Evolutionary conservation across 306 rosid genomes (phyloP).

Genomic region (Trifolium repens): DNA sequence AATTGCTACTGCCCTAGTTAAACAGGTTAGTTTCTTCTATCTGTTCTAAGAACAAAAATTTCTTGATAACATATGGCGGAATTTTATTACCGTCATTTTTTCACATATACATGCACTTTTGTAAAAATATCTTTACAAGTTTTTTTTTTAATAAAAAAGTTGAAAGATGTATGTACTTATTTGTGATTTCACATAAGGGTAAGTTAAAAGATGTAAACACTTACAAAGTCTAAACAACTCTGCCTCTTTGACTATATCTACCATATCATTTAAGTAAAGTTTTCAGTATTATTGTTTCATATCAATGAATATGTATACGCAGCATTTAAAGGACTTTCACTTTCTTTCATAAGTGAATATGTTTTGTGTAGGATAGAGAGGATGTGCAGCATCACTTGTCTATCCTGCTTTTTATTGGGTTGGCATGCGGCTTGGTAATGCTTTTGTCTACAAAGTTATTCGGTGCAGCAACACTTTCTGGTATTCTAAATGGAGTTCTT

Average conservation of each 20-base stretch:
- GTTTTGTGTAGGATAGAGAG: constrained; percentile 67
- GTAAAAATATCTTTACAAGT: not conserved
- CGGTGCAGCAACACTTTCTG: constrained; percentile 72
- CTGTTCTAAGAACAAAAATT: not conserved
- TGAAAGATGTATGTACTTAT: not conserved
- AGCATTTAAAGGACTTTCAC: not conserved
- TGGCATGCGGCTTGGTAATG: constrained; percentile 77
- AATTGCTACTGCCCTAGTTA: constrained; percentile 88
- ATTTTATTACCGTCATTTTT: not conserved
- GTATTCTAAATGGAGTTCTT: constrained; percentile 51
- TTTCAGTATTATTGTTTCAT: not conserved
- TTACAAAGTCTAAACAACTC: too few species aligned
- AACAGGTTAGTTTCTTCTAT: constrained; percentile 53
- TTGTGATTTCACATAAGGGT: constrained; percentile 19
- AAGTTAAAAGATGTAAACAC: not conserved
- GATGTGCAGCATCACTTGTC: constrained; percentile 71
- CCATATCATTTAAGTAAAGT: not conserved
- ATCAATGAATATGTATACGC: not conserved
- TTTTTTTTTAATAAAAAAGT: not conserved
- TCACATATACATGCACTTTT: not conserved
- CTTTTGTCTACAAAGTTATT: constrained; percentile 72
- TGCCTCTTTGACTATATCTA: not conserved
- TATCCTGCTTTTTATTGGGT: constrained; percentile 77
- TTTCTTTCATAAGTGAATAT: not conserved
- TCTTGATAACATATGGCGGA: not conserved